A percentile compares a stretch with the other conserved stretches of the same genome.
Evolutionary conservation across 345 rosid species (phyloP).

Genomic region (Moricandia moricandioides): DNA sequence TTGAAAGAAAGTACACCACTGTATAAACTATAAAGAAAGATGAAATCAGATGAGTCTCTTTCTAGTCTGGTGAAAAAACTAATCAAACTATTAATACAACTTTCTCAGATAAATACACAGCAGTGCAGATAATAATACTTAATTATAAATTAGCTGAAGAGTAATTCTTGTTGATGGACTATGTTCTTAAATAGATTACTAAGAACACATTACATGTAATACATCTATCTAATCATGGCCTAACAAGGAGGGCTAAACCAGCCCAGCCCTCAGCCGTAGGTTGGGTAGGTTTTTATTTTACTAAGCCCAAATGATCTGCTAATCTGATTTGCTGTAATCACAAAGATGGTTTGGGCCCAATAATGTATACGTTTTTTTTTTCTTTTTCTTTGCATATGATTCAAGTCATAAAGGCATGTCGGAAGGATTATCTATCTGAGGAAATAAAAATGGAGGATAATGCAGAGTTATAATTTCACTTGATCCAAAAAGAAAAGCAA

Average conservation of each 20-base stretch:
- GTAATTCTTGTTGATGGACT: neutral
- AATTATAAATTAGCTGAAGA: neutral
- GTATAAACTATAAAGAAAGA: neutral
- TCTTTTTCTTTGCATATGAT: neutral
- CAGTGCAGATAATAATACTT: neutral
- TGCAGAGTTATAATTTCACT: neutral
- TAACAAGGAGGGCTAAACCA: neutral
- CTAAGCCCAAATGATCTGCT: neutral
- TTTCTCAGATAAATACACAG: neutral
- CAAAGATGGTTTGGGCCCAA: neutral
- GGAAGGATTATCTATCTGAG: neutral
- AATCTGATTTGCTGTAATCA: neutral
- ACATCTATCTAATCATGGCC: neutral
- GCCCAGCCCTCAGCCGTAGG: neutral
- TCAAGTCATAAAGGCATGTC: neutral
- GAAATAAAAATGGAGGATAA: neutral
- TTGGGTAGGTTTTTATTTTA: neutral
- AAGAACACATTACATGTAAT: neutral
- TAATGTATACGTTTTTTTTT: neutral
- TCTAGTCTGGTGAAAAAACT: constrained; percentile 5
- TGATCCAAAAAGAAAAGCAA: neutral
- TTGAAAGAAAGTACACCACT: neutral
- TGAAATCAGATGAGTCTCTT: neutral
- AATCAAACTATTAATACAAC: neutral
- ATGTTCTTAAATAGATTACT: neutral